Conservation (phyloP, 2,329 filamentous ascomycete species). For the Beauveria medogensis region DNA sequence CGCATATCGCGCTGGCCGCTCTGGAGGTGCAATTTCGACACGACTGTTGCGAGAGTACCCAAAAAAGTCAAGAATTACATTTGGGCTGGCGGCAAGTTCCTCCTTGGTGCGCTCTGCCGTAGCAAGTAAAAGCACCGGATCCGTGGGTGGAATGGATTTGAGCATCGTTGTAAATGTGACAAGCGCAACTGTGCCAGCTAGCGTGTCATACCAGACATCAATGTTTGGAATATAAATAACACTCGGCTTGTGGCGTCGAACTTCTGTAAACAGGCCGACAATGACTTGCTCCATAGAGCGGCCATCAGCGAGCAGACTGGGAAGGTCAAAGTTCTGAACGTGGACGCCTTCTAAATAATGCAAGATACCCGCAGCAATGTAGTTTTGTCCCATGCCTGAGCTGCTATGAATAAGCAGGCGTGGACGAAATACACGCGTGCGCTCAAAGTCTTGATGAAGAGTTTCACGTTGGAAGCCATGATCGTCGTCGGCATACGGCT, state of each 20-base stretch:
- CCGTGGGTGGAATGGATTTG: slow-evolving; percentile 75
- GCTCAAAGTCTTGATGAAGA: slow-evolving; percentile 70
- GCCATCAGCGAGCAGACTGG: slow-evolving; percentile 77
- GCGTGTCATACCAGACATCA: slow-evolving; percentile 70
- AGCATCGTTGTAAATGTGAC: slow-evolving; percentile 79
- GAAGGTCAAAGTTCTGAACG: slow-evolving; percentile 88
- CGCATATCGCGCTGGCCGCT: slow-evolving; percentile 56
- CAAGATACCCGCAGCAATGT: slow-evolving; percentile 75
- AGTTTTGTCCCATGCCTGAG: slow-evolving; percentile 87
- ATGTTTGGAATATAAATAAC: slow-evolving; percentile 92
- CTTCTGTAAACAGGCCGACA: slow-evolving; percentile 83
- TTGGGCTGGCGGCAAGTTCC: slow-evolving; percentile 42
- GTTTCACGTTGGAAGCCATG: slow-evolving; percentile 80
- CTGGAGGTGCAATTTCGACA: slow-evolving; percentile 60
- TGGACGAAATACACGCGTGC: slow-evolving; percentile 79
- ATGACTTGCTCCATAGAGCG: slow-evolving; percentile 80
- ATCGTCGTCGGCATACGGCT: slow-evolving; percentile 75
- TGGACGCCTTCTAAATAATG: slow-evolving; percentile 91
- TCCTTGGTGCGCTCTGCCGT: slow-evolving; percentile 64
- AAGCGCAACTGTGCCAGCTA: slow-evolving; percentile 58
- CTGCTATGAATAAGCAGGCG: slow-evolving; percentile 75
- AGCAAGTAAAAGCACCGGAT: slow-evolving; percentile 82
- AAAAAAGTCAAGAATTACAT: slow-evolving; percentile 71
- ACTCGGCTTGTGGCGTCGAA: slow-evolving; percentile 88
- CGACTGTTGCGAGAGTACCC: slow-evolving; percentile 75